A percentile compares a stretch with the other conserved stretches of the same genome.
Evolutionary conservation across 2,329 filamentous ascomycete species (phyloP).

Genomic region (Aspergillus novoparasiticus): DNA sequence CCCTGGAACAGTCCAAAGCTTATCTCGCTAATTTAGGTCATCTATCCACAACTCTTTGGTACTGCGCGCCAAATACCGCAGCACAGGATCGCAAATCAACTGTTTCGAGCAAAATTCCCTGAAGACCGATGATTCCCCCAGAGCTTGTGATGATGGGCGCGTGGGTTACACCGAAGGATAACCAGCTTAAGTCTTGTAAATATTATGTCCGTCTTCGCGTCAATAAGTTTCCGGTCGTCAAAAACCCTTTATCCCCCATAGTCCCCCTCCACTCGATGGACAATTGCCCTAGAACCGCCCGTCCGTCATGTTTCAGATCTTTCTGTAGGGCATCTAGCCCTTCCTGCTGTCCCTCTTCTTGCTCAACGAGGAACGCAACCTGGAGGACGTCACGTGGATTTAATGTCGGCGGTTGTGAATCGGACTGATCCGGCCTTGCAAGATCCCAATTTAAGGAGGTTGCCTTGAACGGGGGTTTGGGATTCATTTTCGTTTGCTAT

Average conservation of each 20-base stretch:
- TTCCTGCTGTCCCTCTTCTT: constrained; percentile 51
- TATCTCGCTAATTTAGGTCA: neutral
- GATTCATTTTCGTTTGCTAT: constrained; percentile 51
- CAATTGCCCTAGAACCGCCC: constrained; percentile 74
- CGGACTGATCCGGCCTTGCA: constrained; percentile 33
- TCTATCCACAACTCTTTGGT: neutral
- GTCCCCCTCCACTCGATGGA: constrained; percentile 85
- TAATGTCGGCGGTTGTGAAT: constrained; percentile 49
- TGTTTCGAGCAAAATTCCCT: neutral
- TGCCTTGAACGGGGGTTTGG: constrained; percentile 56
- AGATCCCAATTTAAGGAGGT: constrained; percentile 60
- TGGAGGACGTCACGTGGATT: constrained; percentile 66
- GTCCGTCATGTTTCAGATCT: constrained; percentile 52
- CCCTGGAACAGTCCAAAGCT: neutral
- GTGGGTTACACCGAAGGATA: neutral
- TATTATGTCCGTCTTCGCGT: constrained; percentile 44
- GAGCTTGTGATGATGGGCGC: neutral
- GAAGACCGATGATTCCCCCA: neutral
- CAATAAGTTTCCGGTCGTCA: constrained; percentile 80
- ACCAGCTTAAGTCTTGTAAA: neutral
- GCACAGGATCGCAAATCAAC: neutral
- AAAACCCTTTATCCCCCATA: constrained; percentile 84
- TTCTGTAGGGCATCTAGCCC: constrained; percentile 54
- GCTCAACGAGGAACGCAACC: constrained; percentile 64
- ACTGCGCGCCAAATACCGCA: neutral